Percentiles rank a stretch among this genome's conserved stretches.
Evolutionary conservation across 2,329 filamentous ascomycete genomes (phyloP).

Genomic region (Cadophora gregata): DNA sequence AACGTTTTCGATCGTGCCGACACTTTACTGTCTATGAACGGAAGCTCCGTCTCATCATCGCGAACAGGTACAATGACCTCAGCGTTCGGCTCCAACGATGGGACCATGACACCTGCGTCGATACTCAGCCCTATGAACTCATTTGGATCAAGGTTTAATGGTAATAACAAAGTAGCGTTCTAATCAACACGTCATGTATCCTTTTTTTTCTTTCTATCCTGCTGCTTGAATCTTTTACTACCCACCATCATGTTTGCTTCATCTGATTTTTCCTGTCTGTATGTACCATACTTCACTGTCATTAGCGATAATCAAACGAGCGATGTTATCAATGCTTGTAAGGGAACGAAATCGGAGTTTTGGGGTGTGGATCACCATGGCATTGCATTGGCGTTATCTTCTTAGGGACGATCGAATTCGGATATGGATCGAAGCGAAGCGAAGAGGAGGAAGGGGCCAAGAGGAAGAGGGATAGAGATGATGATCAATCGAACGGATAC

Average conservation of each 20-base stretch:
- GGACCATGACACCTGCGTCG: slow-evolving; percentile 38
- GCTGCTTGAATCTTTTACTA: not conserved
- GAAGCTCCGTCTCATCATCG: slow-evolving; percentile 36
- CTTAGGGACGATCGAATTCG: not conserved
- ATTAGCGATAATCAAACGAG: slow-evolving; percentile 16
- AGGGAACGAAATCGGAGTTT: slow-evolving; percentile 9
- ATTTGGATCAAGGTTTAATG: slow-evolving; percentile 38
- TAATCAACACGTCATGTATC: slow-evolving; percentile 21
- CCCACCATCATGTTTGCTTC: slow-evolving; percentile 6
- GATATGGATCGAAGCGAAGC: not conserved
- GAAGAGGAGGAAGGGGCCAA: not conserved
- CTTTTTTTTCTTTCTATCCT: not conserved
- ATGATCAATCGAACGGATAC: slow-evolving; percentile 1
- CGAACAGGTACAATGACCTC: slow-evolving; percentile 44
- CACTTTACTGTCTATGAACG: slow-evolving; percentile 39
- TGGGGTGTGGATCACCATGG: slow-evolving; percentile 14
- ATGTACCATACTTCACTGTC: slow-evolving; percentile 18
- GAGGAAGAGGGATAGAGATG: not conserved
- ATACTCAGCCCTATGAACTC: slow-evolving; percentile 40
- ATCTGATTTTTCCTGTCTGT: slow-evolving; percentile 10
- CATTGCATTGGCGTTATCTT: slow-evolving; percentile 15
- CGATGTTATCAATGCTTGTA: slow-evolving; percentile 6
- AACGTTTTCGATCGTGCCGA: slow-evolving; percentile 45
- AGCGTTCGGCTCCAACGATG: slow-evolving; percentile 37
- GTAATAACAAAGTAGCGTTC: slow-evolving; percentile 39